Evolutionary conservation across 73 alveolate genomes (phyloP).

Genomic region (Stentor roeselii): DNA sequence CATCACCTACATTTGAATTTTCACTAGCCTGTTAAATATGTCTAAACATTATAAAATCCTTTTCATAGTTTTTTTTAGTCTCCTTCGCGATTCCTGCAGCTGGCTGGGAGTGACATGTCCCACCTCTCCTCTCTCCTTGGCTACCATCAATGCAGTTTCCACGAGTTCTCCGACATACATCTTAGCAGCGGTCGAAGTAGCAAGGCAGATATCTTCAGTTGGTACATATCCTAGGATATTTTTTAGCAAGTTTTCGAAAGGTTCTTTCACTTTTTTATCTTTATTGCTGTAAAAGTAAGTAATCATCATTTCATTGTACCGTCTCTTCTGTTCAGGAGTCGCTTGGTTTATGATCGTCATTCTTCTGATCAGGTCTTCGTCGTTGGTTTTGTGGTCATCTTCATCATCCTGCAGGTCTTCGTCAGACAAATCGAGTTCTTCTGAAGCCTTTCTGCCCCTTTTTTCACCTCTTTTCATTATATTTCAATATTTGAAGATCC

Average conservation of each 20-base stretch:
- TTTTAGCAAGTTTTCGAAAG: background rate
- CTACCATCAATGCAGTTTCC: background rate
- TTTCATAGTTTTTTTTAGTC: conserved; percentile 14
- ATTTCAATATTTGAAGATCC: too few species aligned
- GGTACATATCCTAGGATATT: background rate
- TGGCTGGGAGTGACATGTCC: background rate
- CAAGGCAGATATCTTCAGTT: background rate
- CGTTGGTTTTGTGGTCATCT: background rate
- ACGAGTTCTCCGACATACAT: conserved; percentile 23
- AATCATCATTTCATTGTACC: background rate
- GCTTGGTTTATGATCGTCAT: background rate
- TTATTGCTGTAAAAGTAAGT: background rate
- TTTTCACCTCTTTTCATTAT: too few species aligned
- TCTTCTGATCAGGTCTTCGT: conserved; percentile 5
- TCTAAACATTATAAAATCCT: conserved; percentile 16
- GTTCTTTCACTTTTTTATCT: background rate
- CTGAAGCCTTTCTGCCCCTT: conserved; percentile 11
- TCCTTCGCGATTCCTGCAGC: background rate
- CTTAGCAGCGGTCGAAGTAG: conserved; percentile 10
- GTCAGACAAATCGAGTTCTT: conserved; percentile 15
- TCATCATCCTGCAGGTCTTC: conserved; percentile 5
- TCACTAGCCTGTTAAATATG: too few species aligned
- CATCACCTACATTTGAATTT: too few species aligned
- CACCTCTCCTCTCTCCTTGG: background rate
- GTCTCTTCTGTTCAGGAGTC: background rate